Evolutionary conservation across 2,329 filamentous ascomycete genomes (phyloP).

Genomic region (Scedosporium apiospermum): DNA sequence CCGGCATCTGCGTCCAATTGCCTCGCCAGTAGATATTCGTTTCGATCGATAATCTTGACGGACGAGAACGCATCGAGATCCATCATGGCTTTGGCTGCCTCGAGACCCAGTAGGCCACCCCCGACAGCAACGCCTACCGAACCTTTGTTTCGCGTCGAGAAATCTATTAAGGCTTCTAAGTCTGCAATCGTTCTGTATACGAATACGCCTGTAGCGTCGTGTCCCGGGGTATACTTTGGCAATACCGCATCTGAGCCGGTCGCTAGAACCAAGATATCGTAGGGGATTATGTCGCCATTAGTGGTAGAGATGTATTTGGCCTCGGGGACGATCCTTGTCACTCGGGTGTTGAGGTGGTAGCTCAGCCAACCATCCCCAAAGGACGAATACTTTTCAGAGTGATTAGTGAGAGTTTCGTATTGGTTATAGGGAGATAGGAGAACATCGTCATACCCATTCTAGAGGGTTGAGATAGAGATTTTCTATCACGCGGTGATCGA

Average conservation of each 20-base stretch:
- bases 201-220: constrained; percentile 76
- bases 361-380: constrained; percentile 19
- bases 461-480: constrained; percentile 95
- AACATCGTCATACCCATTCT: constrained; percentile 60
- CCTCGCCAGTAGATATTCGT: constrained; percentile 71
- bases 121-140: constrained; percentile 70
- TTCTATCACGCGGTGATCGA: constrained; percentile 71
- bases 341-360: constrained; percentile 43
- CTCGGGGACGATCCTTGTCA: constrained; percentile 22
- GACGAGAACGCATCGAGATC: constrained; percentile 66
- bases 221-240: constrained; percentile 59
- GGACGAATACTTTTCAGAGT: constrained; percentile 1
- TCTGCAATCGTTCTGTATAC: constrained; percentile 84
- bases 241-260: constrained; percentile 75
- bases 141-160: constrained; percentile 56
- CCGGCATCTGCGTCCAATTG: constrained; percentile 79
- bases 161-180: constrained; percentile 65
- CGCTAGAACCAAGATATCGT: constrained; percentile 75
- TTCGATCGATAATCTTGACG: constrained; percentile 74
- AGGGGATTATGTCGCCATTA: constrained; percentile 58
- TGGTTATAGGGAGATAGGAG: neutral
- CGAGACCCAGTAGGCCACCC: constrained; percentile 74
- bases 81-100: constrained; percentile 88
- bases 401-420: constrained; percentile 1
- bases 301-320: constrained; percentile 61